Percentiles rank a stretch among this genome's conserved stretches.
phyloP scores from a whole-genome alignment of 2,329 filamentous ascomycete genomes.

The Aspergillus sp. region DNA sequence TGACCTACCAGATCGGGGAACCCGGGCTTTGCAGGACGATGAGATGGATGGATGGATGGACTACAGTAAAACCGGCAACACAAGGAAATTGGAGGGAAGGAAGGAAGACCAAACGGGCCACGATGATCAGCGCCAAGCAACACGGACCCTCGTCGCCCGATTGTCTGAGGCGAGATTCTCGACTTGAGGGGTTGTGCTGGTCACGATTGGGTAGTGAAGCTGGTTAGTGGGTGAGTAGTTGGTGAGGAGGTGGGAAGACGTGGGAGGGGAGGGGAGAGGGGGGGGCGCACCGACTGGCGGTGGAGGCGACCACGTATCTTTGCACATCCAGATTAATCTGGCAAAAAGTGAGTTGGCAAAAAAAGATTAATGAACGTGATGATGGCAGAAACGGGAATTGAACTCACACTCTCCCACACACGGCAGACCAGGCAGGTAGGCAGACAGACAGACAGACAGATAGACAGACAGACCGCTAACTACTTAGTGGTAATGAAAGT shows the following conservation, averaged over 20 bases:
- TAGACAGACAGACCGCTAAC: no score
- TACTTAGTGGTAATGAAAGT: no score
- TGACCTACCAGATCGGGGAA: not conserved
- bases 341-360: not conserved
- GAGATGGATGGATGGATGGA: no score
- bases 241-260: constrained; percentile 1
- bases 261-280: not conserved
- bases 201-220: not conserved
- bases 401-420: no score
- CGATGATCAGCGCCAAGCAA: constrained; percentile 1
- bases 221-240: not conserved
- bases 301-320: constrained; percentile 26
- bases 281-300: constrained; percentile 23
- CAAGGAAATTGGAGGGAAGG: no score
- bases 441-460: no score
- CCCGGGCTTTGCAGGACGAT: not conserved
- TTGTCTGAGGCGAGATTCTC: not conserved
- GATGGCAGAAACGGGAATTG: no score
- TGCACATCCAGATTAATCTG: not conserved
- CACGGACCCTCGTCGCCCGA: constrained; percentile 5
- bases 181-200: not conserved
- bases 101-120: not conserved
- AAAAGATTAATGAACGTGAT: no score
- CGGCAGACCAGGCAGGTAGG: no score
- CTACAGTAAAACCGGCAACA: no score